Percentiles rank a stretch among this genome's conserved stretches.
These are phyloP conservation scores for Tetracentron sinense DNA, from an alignment of 164 flowering plant species.

Conservation along the genomic window DNA sequence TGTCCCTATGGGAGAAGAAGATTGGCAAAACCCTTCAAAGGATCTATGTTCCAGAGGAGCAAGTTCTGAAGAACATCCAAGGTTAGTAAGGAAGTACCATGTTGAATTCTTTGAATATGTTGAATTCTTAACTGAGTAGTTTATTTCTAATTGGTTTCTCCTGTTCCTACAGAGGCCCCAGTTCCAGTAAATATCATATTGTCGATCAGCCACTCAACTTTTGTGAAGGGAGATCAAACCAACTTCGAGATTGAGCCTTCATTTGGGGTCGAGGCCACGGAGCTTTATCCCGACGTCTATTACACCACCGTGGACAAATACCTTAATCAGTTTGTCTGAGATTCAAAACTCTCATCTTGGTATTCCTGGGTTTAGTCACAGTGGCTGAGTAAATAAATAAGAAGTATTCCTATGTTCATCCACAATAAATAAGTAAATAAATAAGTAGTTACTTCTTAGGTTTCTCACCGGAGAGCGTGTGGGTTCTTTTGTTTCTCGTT, in stretches of 20 bases:
- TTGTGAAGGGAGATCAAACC: conserved; percentile 36
- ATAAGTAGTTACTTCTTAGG: too few species aligned
- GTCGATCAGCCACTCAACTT: conserved; percentile 24
- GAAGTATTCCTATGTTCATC: too few species aligned
- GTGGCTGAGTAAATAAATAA: not conserved
- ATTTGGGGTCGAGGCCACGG: conserved; percentile 51
- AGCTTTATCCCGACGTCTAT: conserved; percentile 51
- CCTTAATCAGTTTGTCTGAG: conserved; percentile 39
- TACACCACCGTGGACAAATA: conserved; percentile 51
- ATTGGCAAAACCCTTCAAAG: conserved; percentile 27
- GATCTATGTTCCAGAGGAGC: conserved; percentile 30
- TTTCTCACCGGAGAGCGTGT: too few species aligned
- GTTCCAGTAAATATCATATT: conserved; percentile 13
- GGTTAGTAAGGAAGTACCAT: conserved; percentile 13
- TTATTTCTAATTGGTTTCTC: not conserved
- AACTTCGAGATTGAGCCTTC: conserved; percentile 35
- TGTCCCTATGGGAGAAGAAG: conserved; percentile 39
- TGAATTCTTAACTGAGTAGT: too few species aligned
- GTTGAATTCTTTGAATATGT: not conserved
- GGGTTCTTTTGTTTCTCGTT: too few species aligned
- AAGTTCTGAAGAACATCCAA: conserved; percentile 32
- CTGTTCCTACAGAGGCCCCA: conserved; percentile 18
- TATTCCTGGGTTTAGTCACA: not conserved
- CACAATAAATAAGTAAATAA: too few species aligned
- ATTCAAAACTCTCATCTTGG: too few species aligned